phyloP scores from a whole-genome alignment of 192 early-diverging fungal species.

The Diversispora epigaea region DNA sequence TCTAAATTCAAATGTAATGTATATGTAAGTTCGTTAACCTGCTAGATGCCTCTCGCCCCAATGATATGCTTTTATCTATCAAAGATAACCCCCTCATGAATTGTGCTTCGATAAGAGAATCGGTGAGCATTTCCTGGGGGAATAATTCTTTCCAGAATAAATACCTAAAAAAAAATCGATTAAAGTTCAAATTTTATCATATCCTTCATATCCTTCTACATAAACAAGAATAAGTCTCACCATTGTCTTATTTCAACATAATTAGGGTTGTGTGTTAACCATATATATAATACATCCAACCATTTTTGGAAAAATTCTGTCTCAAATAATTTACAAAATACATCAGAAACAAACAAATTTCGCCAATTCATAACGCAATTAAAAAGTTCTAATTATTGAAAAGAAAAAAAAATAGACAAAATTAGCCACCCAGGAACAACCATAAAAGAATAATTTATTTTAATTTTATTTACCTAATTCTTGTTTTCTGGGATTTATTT shows the following conservation, averaged over 20 bases:
- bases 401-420: not conserved
- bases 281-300: conserved; percentile 65
- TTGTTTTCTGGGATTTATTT: conserved; percentile 73
- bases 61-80: conserved; percentile 52
- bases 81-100: conserved; percentile 71
- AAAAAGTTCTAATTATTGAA: conserved; percentile 50
- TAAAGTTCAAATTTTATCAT: not conserved
- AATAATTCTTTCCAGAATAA: conserved; percentile 61
- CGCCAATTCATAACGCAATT: conserved; percentile 66
- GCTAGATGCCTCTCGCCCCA: conserved; percentile 34
- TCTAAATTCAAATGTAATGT: not conserved
- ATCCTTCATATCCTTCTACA: not conserved
- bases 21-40: not conserved
- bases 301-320: conserved; percentile 84
- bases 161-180: conserved; percentile 39
- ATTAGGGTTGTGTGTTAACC: conserved; percentile 60
- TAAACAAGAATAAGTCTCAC: conserved; percentile 43
- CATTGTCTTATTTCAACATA: conserved; percentile 67
- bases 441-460: not conserved
- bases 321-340: conserved; percentile 62
- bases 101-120: conserved; percentile 48
- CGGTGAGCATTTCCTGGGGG: conserved; percentile 44
- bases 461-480: conserved; percentile 41
- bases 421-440: not conserved
- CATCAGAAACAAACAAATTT: conserved; percentile 46